Base-by-base conservation (phyloP, 805 yeast genomes). In the Kazachstania kunashirensis region DNA sequence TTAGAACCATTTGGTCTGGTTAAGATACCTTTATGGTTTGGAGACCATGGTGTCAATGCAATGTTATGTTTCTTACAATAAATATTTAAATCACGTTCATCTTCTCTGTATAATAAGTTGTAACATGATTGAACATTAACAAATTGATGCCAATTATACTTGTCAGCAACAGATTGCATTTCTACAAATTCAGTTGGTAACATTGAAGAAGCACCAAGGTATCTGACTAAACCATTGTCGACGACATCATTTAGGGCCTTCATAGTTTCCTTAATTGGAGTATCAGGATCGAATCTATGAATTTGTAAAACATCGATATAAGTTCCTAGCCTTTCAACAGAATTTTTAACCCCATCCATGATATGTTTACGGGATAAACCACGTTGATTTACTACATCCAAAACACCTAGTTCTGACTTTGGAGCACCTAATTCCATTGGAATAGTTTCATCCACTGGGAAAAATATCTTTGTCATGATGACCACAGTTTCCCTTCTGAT, bases 21-120 rank as follows among this genome's bases (percentile, higher is more conserved):
- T 28, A 77, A 58, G 2, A 69, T 23, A 6, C 82, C 81, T 40
- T 70, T 56, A 4, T 76, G 77, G 39, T 64, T 55, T 20, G 81
- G 81, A 12, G 75, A 67, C 75, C 75, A 77, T 6, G 82, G 81
- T 36, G 73, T 65, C 15, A 75, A 37, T 1, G 77, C 79, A 26
- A 77, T 71, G 7, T 70, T 69, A 12, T 68, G 66, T 31, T 59
- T 60, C 15, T 68, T 56, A 43, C 79, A 73, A 50, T 59, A 77
- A 15, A 70, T 72, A 41, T 65, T 70, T 68, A 75, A 62, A 48
- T 77, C 83, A n/a, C 74, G 57, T 50, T 77, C 84, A 37, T 75
- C 82, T 47, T 76, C 80, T 9, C 84, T 60, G 45, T 71, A 62
- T 5, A 75, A 36, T 41, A 76, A 57, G 47, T 73, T 75, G 55